These are phyloP conservation scores for Moricandia arvensis DNA, from an alignment of 345 rosid genomes.

Conservation along the genomic window DNA sequence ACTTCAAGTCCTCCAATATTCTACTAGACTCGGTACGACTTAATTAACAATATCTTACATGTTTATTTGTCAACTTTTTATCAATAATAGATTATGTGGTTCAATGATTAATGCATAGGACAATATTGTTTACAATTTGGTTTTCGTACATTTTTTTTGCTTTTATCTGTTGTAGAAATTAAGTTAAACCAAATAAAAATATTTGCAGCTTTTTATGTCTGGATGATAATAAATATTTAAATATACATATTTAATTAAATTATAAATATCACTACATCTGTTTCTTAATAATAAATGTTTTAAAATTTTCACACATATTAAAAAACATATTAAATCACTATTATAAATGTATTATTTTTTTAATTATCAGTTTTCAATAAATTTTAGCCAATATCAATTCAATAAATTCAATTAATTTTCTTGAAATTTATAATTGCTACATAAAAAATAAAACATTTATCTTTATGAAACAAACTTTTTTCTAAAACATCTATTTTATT, in stretches of 20 bases:
- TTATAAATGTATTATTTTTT: too few relatives aligned
- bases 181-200: not conserved
- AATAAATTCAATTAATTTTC: too few relatives aligned
- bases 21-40: slow-evolving; percentile 71
- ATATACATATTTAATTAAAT: not conserved
- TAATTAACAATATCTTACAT: not conserved
- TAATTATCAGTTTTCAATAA: too few relatives aligned
- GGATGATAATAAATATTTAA: not conserved
- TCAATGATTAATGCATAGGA: not conserved
- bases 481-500: too few relatives aligned
- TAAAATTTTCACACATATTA: too few relatives aligned
- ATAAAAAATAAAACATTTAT: too few relatives aligned
- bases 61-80: not conserved
- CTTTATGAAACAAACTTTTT: too few relatives aligned
- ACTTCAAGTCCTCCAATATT: slow-evolving; percentile 90
- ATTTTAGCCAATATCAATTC: too few relatives aligned
- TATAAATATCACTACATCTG: too few relatives aligned
- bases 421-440: too few relatives aligned
- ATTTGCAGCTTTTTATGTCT: not conserved
- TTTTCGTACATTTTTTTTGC: not conserved
- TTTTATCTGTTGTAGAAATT: not conserved
- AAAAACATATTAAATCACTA: too few relatives aligned
- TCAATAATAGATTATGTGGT: not conserved
- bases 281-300: too few relatives aligned
- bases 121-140: not conserved